phyloP scores from a whole-genome alignment of 768 basidiomycete species.

The Mrakia gelida region DNA sequence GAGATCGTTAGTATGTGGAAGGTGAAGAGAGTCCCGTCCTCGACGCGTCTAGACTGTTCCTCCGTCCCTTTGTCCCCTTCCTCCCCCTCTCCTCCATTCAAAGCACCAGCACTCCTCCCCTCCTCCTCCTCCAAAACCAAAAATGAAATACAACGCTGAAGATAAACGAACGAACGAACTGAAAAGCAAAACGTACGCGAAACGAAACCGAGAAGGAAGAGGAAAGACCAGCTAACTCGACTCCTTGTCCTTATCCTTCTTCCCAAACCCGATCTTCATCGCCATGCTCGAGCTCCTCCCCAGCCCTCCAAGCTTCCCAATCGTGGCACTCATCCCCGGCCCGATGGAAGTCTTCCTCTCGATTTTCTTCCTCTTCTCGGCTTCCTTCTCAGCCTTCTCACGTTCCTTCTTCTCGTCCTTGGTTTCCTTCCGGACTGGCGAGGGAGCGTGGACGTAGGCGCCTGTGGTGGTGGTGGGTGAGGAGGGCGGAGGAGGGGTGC shows the following conservation, averaged over 20 bases:
- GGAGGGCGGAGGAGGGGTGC: not conserved
- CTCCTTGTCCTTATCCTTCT: slow-evolving; percentile 5
- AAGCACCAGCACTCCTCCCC: too few relatives aligned
- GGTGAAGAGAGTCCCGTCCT: too few relatives aligned
- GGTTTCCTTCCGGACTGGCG: slow-evolving; percentile 10
- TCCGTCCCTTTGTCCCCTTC: too few relatives aligned
- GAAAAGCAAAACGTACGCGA: too few relatives aligned
- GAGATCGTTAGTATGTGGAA: too few relatives aligned
- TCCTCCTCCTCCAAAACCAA: too few relatives aligned
- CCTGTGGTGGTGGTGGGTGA: not conserved
- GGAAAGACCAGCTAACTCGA: not conserved
- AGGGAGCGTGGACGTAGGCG: not conserved
- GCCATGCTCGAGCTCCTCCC: slow-evolving; percentile 24
- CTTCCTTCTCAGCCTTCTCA: slow-evolving; percentile 26
- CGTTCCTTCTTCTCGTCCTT: slow-evolving; percentile 21
- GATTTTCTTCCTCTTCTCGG: not conserved
- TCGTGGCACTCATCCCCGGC: not conserved
- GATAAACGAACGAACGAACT: too few relatives aligned
- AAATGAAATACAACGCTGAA: too few relatives aligned
- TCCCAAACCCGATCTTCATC: slow-evolving; percentile 8
- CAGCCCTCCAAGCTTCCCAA: not conserved
- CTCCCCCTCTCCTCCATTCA: too few relatives aligned
- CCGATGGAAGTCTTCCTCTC: slow-evolving; percentile 4
- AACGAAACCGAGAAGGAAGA: too few relatives aligned
- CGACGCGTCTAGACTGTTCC: too few relatives aligned